Evolutionary conservation across 2,329 filamentous ascomycete species (phyloP).

Genomic region (Corniculantispora saksenae): DNA sequence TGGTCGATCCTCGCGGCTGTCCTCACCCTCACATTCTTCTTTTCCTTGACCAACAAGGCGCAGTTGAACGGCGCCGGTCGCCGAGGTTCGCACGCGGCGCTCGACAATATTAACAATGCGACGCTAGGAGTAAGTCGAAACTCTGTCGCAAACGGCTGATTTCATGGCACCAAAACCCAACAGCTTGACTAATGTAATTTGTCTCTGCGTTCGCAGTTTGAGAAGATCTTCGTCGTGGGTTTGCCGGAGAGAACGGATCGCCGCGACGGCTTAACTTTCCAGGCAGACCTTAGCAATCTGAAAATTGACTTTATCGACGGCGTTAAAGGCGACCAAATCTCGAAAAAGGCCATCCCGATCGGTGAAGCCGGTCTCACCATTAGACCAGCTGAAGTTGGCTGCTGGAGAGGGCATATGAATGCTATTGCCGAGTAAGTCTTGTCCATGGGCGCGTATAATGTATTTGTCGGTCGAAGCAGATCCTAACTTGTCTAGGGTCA

Average conservation of each 20-base stretch:
- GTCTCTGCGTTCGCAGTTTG: constrained; percentile 41
- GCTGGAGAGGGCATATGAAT: constrained; percentile 44
- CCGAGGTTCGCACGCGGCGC: neutral
- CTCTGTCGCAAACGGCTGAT: no score
- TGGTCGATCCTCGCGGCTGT: neutral
- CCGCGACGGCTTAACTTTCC: constrained; percentile 50
- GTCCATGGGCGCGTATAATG: no score
- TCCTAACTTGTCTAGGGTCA: constrained; percentile 33
- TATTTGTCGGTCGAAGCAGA: no score
- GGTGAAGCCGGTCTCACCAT: constrained; percentile 34
- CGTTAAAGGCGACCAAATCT: constrained; percentile 38
- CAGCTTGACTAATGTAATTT: neutral
- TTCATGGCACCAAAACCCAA: no score
- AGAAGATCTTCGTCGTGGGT: constrained; percentile 54
- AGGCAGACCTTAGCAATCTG: constrained; percentile 47
- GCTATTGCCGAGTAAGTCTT: constrained; percentile 33
- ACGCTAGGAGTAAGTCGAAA: neutral
- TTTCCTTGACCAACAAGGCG: neutral
- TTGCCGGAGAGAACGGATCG: constrained; percentile 52
- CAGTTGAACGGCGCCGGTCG: neutral
- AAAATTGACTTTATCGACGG: constrained; percentile 49
- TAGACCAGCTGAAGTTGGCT: constrained; percentile 31
- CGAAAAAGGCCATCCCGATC: constrained; percentile 39
- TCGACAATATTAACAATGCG: constrained; percentile 7
- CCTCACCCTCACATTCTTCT: neutral